Base-by-base conservation (phyloP, 441 rosid species). In the Erysimum pusillum region DNA sequence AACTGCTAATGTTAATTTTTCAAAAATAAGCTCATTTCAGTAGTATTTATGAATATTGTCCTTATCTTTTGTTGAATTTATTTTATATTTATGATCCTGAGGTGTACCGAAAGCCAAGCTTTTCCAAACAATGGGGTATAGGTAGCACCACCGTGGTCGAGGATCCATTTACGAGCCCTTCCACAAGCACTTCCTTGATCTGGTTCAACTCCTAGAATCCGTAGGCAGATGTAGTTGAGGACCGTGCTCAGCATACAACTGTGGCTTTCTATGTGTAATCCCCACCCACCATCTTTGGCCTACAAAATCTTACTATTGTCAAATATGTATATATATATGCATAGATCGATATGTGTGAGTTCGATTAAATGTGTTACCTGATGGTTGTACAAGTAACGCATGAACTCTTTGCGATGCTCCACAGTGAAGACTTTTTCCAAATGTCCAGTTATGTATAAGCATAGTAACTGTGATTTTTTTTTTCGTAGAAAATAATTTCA, bases 231-330 rank as follows among this genome's bases (percentile, higher is more conserved):
- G 20, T 45, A 45, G 51, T 45, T 45, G 18, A 45, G 17, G 13
- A 57, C 62, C 10, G 62, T 57, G 22, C 41, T n/a, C 2, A 57
- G 15, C 62, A 57, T 57, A 15, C 8, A 4, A 2, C 62, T 34
- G 12, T 9, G 36, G 41, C 62, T n/a, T 11, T 57, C 62, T 4
- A 57, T 2, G 38, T 57, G 22, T n/a, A 57, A 57, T 9, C 62
- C 62, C 62, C 62, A 57, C 10, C 62, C 62, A 57, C 22, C 22
- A n/a, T 57, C 62, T 14, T 57, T 13, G 18, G 18, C 7, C 36
- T 25, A 25, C 28, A 25, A 25, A 5, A 34, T 34, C 7, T 34
- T 34, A 5, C 36, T 34, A 34, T 34, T 34, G 7, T 22, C n/a
- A n/a, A n/a, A n/a, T n/a, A n/a, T n/a, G n/a, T n/a, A n/a, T n/a